Base-by-base conservation (phyloP, 768 basidiomycete genomes). In the Trametes gibbosa region DNA sequence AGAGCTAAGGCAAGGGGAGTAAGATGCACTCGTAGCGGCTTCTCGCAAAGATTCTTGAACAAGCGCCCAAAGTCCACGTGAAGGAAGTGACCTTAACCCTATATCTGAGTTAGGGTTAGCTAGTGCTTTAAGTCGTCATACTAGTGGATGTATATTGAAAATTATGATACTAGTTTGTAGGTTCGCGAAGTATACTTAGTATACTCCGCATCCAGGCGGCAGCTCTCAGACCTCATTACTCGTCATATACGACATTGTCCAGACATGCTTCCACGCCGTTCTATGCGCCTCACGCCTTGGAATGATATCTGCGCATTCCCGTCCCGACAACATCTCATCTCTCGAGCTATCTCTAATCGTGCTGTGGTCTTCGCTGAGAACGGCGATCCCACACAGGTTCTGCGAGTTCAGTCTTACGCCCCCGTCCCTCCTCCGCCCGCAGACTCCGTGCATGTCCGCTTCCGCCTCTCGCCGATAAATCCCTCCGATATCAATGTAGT, bases 401-500 rank as follows among this genome's bases (percentile, higher is more conserved):
- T 93, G 47, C 74, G 71, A 8, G 77, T 79, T 2, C 60, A 82
- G 42, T 79, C 81, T 0, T 84, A 81, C 65, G 81, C 81, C 0
- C 59, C 76, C 1, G 76, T 86, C 10, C 76, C 83, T 8, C 67
- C 78, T 0, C 88, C 90, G 1, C 66, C 76, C 6, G 76, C 83
- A n/a, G 72, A 76, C 56, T 81, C 85, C 0, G 72, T 85, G 35
- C 90, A 89, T 68, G 69, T 93, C 69, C 80, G 78, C 61, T 83
- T 88, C 68, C 74, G 88, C 13, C 78, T 90, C 21, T 79, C 89
- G 5, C 88, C 91, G 9, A 82, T 93, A 57, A 92, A 93, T 69
- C 91, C 90, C 3, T 84, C 91, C 16, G 92, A 93, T 61, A 70
- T 90, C 68, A 92, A 92, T 60, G 86, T 88, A 55, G 78, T 92